Percentiles rank a stretch among this genome's conserved stretches.
Conservation (phyloP, 169 alveolate genomes). For the Theileria parva region DNA sequence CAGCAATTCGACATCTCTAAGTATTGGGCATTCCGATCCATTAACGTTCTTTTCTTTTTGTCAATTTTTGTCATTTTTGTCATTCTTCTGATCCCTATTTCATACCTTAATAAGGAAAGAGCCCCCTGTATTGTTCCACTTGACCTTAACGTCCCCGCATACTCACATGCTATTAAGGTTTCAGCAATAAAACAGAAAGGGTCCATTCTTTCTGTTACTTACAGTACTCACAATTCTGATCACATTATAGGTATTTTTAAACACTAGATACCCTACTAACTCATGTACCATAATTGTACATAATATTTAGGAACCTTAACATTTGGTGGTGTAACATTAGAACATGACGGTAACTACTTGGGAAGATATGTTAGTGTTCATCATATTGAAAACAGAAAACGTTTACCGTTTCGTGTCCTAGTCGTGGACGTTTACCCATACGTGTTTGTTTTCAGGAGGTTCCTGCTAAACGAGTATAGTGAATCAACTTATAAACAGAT, state of each 20-base stretch:
- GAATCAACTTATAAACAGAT: neutral
- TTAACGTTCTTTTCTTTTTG: constrained; percentile 4
- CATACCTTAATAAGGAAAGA: neutral
- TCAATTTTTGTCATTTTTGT: neutral
- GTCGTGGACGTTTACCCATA: constrained; percentile 8
- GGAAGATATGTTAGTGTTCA: constrained; percentile 17
- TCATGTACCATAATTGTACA: neutral
- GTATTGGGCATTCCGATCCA: constrained; percentile 24
- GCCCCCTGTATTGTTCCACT: neutral
- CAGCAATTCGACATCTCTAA: constrained; percentile 4
- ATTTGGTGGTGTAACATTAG: constrained; percentile 13
- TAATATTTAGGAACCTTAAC: constrained; percentile 3
- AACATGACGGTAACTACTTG: neutral
- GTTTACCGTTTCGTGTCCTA: constrained; percentile 5
- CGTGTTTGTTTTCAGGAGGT: constrained; percentile 14
- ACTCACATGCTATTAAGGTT: constrained; percentile 14
- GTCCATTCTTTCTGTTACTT: neutral
- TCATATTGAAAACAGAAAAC: neutral
- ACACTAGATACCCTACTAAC: neutral
- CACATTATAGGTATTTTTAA: constrained; percentile 5
- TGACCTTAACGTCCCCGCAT: neutral
- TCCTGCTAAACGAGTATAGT: neutral
- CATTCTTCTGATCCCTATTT: constrained; percentile 4
- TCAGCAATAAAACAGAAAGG: constrained; percentile 7
- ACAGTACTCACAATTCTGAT: constrained; percentile 11